These are phyloP conservation scores for Solanum phureja DNA, from an alignment of 257 asterid genomes.

Conservation along the genomic window DNA sequence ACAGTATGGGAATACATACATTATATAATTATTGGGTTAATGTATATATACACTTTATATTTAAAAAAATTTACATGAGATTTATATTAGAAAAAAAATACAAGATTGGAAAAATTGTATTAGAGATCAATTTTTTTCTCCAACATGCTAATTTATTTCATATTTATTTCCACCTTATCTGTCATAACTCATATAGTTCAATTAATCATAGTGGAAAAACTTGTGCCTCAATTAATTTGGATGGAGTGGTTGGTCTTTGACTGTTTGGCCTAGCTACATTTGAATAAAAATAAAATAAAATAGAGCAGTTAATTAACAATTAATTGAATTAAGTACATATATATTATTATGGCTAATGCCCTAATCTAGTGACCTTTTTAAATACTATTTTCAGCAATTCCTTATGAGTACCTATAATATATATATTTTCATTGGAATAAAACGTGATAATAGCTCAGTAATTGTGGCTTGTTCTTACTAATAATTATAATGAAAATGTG, in stretches of 20 bases:
- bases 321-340: neutral
- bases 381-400: neutral
- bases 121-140: neutral
- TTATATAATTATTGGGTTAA: neutral
- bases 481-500: neutral
- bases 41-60: neutral
- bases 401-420: neutral
- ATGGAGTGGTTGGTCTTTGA: conserved; percentile 2
- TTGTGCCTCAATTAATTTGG: neutral
- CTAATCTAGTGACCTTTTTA: neutral
- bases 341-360: neutral
- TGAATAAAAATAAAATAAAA: neutral
- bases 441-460: neutral
- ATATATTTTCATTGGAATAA: neutral
- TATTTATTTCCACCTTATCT: neutral
- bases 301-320: neutral
- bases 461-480: neutral
- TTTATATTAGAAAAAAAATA: neutral
- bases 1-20: too few relatives aligned
- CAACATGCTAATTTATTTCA: neutral
- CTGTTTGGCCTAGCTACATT: conserved; percentile 1
- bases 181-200: neutral
- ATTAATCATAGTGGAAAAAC: neutral
- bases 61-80: neutral
- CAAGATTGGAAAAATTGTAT: neutral